Percentiles rank a stretch among this genome's conserved stretches.
Conservation (phyloP, 768 basidiomycete species). For the Leccinellum luteum region DNA sequence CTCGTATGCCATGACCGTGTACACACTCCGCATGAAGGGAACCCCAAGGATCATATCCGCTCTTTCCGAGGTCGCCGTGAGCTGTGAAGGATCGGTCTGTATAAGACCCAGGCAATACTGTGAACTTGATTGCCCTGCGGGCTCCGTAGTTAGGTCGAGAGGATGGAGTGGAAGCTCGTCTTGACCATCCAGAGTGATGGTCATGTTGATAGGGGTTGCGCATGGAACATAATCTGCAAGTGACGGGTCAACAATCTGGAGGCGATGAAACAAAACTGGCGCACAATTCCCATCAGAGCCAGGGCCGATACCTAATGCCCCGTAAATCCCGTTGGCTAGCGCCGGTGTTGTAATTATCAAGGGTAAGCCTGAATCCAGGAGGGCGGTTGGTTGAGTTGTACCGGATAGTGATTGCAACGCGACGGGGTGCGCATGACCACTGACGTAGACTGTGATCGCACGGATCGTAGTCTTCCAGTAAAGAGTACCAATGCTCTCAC, state of each 20-base stretch:
- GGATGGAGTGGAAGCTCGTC: conserved; percentile 65
- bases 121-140: conserved; percentile 40
- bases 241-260: conserved; percentile 4
- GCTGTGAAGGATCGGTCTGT: conserved; percentile 48
- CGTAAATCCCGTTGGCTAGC: conserved; percentile 76
- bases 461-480: conserved; percentile 65
- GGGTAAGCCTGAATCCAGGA: conserved; percentile 74
- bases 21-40: conserved; percentile 72
- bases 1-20: conserved; percentile 73
- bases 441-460: conserved; percentile 59
- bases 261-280: conserved; percentile 22
- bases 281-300: conserved; percentile 61
- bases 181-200: conserved; percentile 60
- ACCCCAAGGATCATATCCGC: conserved; percentile 79
- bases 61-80: conserved; percentile 37
- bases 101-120: conserved; percentile 63
- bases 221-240: conserved; percentile 72
- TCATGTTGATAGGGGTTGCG: conserved; percentile 65
- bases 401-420: conserved; percentile 42
- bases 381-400: conserved; percentile 51
- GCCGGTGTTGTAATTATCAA: conserved; percentile 56
- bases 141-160: conserved; percentile 62
- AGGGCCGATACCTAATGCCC: conserved; percentile 63
- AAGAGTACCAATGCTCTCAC: conserved; percentile 38
- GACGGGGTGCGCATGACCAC: conserved; percentile 41